These are phyloP conservation scores for Tuber indicum DNA, from an alignment of 495 filamentous ascomycete species.

Conservation along the genomic window DNA sequence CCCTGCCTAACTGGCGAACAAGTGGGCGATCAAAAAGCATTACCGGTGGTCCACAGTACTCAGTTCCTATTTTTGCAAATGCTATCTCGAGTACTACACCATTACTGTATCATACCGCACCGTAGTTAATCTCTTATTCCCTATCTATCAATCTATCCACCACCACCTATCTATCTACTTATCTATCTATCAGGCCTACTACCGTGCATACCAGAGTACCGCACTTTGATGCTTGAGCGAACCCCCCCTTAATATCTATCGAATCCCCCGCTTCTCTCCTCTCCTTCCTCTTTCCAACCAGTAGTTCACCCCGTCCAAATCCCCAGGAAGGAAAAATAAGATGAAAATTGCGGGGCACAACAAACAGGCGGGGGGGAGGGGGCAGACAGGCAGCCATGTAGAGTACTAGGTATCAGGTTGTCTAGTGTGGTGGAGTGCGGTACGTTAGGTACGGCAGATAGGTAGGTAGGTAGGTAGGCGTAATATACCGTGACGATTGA, in stretches of 20 bases:
- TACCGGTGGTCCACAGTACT: not conserved
- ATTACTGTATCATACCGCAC: not conserved
- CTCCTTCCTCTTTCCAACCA: not conserved
- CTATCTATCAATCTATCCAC: conserved; percentile 3
- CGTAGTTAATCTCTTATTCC: not conserved
- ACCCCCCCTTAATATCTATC: conserved; percentile 1
- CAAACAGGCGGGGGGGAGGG: conserved; percentile 5
- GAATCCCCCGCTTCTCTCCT: not conserved
- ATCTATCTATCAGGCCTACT: not conserved
- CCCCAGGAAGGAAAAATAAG: not conserved
- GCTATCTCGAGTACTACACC: not conserved
- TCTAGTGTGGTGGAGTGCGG: conserved; percentile 3
- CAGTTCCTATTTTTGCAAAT: not conserved
- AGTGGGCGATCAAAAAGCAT: not conserved
- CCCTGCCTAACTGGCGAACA: not conserved
- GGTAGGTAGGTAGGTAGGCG: not conserved
- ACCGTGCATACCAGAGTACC: not conserved
- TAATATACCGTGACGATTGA: not conserved
- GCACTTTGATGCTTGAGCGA: not conserved
- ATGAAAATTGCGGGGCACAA: not conserved
- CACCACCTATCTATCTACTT: not conserved
- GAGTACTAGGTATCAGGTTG: no score
- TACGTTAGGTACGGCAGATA: not conserved
- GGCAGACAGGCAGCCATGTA: conserved; percentile 4
- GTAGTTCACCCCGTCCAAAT: not conserved